Base-by-base conservation (phyloP, 257 asterid species). In the Fraxinus quadrangulata region DNA sequence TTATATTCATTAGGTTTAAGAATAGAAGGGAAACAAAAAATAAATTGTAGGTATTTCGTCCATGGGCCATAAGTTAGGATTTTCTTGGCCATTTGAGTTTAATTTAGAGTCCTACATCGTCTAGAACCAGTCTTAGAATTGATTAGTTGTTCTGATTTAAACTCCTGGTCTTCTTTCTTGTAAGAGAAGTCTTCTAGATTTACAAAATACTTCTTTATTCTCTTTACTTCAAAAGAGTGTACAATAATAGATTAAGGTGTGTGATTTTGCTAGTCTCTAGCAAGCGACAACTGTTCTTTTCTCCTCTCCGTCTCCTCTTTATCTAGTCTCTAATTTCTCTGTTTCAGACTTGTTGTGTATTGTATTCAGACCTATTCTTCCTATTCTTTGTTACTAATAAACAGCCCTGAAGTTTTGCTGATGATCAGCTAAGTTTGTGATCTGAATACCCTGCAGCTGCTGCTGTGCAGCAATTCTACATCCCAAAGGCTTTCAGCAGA, bases 1-100 rank as follows among this genome's bases (percentile, higher is more conserved):
- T 51, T n/a, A 54, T 54, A 54, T 54, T 54, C 65, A 54, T 54
- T 42, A 54, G 26, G 65, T 54, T 54, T 54, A 54, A 54, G 65
- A 54, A 54, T 54, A 21, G 65, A 54, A 54, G 26, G 28, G 65
- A 54, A 54, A n/a, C 65, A 17, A 54, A 54, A n/a, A 54, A 17
- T 4, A 19, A 17, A 16, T 5, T 0, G 34, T n/a, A 17, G 24
- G 5, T 17, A 51, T 17, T 40, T 40, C 16, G 6, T 49, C 59
- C 59, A 49, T 16, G 59, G 3, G 59, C 59, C 6, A 12, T 49
- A 49, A 3, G 59, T 49, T 14, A 51, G 11, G 63, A 17, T 51
- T 51, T 51, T 51, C 63, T 16, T 51, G 19, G 63, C 63, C 24
- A 51, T 14, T 49, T 51, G 24, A 51, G 63, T 51, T 40, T 51